A percentile compares a stretch with the other conserved stretches of the same genome.
Evolutionary conservation across 1,284 basidiomycete species (phyloP).

Genomic region (Ganoderma boninense): DNA sequence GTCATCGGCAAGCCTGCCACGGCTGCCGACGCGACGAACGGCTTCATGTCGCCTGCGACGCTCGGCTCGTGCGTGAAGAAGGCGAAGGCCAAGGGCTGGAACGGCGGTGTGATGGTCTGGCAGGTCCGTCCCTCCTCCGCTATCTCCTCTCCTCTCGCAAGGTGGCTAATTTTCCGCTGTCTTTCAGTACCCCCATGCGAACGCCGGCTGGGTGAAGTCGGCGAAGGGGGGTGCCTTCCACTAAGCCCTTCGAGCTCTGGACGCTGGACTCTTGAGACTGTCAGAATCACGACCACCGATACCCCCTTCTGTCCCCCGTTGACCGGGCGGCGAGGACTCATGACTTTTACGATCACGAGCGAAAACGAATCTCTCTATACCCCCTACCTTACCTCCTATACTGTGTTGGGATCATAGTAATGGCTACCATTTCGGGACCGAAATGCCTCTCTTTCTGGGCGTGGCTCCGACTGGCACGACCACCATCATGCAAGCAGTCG

Average conservation of each 20-base stretch:
- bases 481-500: too few species aligned
- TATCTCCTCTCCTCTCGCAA: not conserved
- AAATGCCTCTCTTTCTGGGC: not conserved
- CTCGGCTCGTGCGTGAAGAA: constrained; percentile 63
- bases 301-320: not conserved
- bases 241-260: too few species aligned
- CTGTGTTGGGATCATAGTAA: constrained; percentile 13
- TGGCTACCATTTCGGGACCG: constrained; percentile 3
- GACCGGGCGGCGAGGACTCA: not conserved
- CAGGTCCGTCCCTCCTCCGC: too few species aligned
- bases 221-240: constrained; percentile 25
- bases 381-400: not conserved
- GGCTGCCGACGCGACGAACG: constrained; percentile 55
- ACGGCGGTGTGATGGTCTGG: constrained; percentile 42
- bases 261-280: too few species aligned
- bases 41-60: constrained; percentile 59
- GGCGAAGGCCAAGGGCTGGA: constrained; percentile 65
- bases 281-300: too few species aligned
- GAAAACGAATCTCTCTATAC: not conserved
- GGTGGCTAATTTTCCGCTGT: too few species aligned
- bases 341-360: not conserved
- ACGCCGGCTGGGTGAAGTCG: constrained; percentile 25
- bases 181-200: constrained; percentile 21
- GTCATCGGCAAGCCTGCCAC: constrained; percentile 68
- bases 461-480: too few species aligned